Evolutionary conservation across 129 eudicot genomes (phyloP).

Genomic region (Rutidosis leptorrhynchoides): DNA sequence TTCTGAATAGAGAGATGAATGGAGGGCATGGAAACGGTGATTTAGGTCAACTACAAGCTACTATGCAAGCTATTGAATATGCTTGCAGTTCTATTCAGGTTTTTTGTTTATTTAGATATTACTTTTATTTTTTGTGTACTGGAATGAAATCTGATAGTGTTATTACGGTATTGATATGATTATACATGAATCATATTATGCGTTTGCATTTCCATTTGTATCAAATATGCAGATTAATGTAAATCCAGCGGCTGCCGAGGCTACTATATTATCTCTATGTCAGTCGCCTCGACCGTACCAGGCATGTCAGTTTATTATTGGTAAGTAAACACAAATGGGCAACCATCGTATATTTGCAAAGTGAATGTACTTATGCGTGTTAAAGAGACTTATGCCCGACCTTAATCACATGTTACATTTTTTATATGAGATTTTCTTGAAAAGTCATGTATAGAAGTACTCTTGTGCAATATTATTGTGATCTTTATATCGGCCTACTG

Average conservation of each 20-base stretch:
- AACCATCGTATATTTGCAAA: neutral
- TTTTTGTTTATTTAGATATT: neutral
- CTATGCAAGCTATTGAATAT: conserved; percentile 78
- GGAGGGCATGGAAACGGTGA: conserved; percentile 47
- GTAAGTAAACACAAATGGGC: conserved; percentile 42
- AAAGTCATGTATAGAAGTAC: neutral
- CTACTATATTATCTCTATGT: conserved; percentile 75
- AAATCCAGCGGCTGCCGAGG: conserved; percentile 91
- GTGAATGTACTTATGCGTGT: neutral
- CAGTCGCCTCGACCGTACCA: conserved; percentile 83
- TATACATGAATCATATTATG: neutral
- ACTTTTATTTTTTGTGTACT: neutral
- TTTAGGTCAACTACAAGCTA: conserved; percentile 70
- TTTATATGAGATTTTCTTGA: neutral
- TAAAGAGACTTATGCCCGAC: neutral
- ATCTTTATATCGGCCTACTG: neutral
- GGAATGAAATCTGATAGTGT: neutral
- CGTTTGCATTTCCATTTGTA: conserved; percentile 7
- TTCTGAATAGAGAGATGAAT: conserved; percentile 34
- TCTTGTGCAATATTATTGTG: neutral
- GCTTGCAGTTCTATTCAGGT: conserved; percentile 93
- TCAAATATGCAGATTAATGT: conserved; percentile 61
- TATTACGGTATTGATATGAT: neutral
- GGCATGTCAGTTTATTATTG: conserved; percentile 83
- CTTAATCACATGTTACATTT: neutral